Conservation (phyloP, 2,329 filamentous ascomycete species). For the Colletotrichum lentis region DNA sequence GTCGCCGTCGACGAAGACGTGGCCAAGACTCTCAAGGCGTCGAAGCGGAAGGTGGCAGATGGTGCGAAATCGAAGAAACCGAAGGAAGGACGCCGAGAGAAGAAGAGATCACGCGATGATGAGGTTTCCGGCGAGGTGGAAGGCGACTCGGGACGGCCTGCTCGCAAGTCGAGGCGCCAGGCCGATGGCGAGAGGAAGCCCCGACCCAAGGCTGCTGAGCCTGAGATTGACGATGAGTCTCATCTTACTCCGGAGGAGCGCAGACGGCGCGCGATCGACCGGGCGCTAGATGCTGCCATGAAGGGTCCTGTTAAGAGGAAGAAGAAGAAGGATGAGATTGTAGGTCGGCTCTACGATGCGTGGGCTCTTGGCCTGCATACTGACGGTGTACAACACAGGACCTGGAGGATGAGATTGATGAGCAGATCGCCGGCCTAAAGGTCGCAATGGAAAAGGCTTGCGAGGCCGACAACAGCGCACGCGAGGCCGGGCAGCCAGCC, state of each 20-base stretch:
- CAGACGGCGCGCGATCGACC: constrained; percentile 82
- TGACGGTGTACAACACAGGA: constrained; percentile 65
- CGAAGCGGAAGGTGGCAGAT: constrained; percentile 71
- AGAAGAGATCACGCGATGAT: constrained; percentile 65
- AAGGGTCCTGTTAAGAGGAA: constrained; percentile 80
- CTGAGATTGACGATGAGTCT: constrained; percentile 76
- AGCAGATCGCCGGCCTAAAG: constrained; percentile 87
- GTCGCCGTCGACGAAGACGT: constrained; percentile 74
- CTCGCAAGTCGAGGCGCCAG: constrained; percentile 57
- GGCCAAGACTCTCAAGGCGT: constrained; percentile 69
- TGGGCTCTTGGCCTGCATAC: constrained; percentile 14
- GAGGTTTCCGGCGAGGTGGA: constrained; percentile 56
- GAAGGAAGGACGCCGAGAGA: constrained; percentile 75
- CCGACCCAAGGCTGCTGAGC: constrained; percentile 54
- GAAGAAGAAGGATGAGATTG: constrained; percentile 87
- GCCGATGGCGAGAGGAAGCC: constrained; percentile 57
- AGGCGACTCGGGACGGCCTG: constrained; percentile 53
- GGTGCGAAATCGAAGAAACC: constrained; percentile 75
- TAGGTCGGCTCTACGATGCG: constrained; percentile 54
- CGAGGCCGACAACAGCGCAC: constrained; percentile 83
- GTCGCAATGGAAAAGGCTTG: constrained; percentile 91
- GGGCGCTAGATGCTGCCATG: constrained; percentile 85
- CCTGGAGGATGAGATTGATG: constrained; percentile 87
- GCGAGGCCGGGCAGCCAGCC: constrained; percentile 80
- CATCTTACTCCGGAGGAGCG: constrained; percentile 84